Conservation (phyloP, 352 stramenopile genomes). For the Halophytophthora polymorphica region DNA sequence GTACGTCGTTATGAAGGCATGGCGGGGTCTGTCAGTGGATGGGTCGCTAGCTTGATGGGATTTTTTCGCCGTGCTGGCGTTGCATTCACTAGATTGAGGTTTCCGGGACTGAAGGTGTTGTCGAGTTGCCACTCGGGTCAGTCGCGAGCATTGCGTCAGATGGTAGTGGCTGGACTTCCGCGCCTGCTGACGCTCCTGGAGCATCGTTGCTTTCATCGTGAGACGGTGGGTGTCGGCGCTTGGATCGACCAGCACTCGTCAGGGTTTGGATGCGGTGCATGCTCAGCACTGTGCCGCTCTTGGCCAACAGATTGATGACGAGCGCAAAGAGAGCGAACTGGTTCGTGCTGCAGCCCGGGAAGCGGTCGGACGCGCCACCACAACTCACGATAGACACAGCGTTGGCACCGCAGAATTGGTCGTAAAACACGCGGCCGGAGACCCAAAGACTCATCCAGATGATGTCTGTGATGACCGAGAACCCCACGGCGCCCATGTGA, state of each 20-base stretch:
- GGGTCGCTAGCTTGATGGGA: too few species aligned
- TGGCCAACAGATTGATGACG: slow-evolving; percentile 54
- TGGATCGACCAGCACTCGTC: slow-evolving; percentile 9
- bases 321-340: slow-evolving; percentile 66
- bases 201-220: slow-evolving; percentile 4
- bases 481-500: slow-evolving; percentile 42
- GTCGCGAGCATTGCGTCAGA: not conserved
- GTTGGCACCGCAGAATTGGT: slow-evolving; percentile 61
- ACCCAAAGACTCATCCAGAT: slow-evolving; percentile 80
- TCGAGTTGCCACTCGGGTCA: slow-evolving; percentile 1
- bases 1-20: not conserved
- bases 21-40: not conserved
- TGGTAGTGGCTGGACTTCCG: slow-evolving; percentile 17
- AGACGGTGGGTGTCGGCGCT: slow-evolving; percentile 15
- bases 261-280: slow-evolving; percentile 51
- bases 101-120: slow-evolving; percentile 1
- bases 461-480: slow-evolving; percentile 66
- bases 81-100: not conserved
- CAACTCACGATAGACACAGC: slow-evolving; percentile 67
- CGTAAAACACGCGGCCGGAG: slow-evolving; percentile 68
- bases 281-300: slow-evolving; percentile 34
- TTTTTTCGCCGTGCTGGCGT: too few species aligned
- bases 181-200: slow-evolving; percentile 1
- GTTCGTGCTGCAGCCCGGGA: slow-evolving; percentile 67
- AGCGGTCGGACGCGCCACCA: slow-evolving; percentile 54